Percentiles rank a stretch among this genome's conserved stretches.
Evolutionary conservation across 495 filamentous ascomycete species (phyloP).

Genomic region (Mycothermus thermophilus): DNA sequence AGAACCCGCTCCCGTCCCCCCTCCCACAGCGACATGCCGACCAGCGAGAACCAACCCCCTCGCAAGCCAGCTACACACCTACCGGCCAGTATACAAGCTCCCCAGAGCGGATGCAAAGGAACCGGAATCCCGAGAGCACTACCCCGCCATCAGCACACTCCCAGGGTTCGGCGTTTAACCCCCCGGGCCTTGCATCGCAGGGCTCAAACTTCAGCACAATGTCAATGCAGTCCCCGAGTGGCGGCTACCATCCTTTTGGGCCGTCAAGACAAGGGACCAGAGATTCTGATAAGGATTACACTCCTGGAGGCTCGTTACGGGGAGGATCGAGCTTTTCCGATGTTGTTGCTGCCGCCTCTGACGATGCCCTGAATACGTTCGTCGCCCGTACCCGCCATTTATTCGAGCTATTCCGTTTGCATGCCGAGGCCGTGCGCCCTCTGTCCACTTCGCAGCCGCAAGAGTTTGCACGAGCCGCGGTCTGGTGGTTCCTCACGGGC

Average conservation of each 20-base stretch:
- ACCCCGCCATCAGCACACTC: no score
- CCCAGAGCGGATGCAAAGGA: slow-evolving; percentile 10
- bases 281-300: slow-evolving; percentile 13
- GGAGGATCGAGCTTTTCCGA: slow-evolving; percentile 19
- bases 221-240: no score
- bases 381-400: slow-evolving; percentile 50
- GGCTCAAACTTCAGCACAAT: slow-evolving; percentile 14
- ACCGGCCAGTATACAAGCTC: slow-evolving; percentile 8
- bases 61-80: slow-evolving; percentile 3
- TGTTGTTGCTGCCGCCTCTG: slow-evolving; percentile 30
- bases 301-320: background rate
- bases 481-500: slow-evolving; percentile 84
- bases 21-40: slow-evolving; percentile 5
- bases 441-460: slow-evolving; percentile 42
- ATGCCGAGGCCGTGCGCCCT: slow-evolving; percentile 56
- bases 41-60: slow-evolving; percentile 2
- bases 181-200: slow-evolving; percentile 14
- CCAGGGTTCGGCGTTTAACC: no score
- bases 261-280: slow-evolving; percentile 12
- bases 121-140: slow-evolving; percentile 8
- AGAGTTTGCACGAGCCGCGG: slow-evolving; percentile 53
- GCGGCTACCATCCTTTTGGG: slow-evolving; percentile 16
- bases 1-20: slow-evolving; percentile 1
- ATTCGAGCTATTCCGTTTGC: slow-evolving; percentile 51
- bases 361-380: slow-evolving; percentile 56